Evolutionary conservation across 73 alveolate species (phyloP), one percentile per base, ranked within the genome.

Genomic region (Symbiodinium natans): DNA sequence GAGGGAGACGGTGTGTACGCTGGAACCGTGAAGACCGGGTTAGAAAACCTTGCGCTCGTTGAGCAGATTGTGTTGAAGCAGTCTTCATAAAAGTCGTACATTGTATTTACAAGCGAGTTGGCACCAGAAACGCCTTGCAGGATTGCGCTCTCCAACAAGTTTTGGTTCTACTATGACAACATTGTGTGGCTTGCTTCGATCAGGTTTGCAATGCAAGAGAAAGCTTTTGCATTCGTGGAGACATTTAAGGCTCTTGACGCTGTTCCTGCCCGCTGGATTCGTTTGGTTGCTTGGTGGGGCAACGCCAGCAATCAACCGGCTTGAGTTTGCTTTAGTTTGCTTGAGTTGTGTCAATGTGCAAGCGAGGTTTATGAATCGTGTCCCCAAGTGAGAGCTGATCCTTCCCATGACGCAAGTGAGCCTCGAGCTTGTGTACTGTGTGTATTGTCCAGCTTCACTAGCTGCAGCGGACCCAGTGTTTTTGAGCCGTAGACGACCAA

Each of bases 131-230:
- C 10, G 46, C 31, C 6, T 25, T 33, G 42, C 52, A 89, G 95
- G 95, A 63, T 89, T 84, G 75, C 95, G 25, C 95, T 54, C 43
- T 52, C 82, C 54, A 89, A 89, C 95, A 89, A 89, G 86, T 29
- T 89, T 29, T 89, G 95, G 95, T 68, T 89, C 87, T 89, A 89
- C 87, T 89, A 89, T 71, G 95, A 89, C 87, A 89, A 89, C 95
- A 89, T 89, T 36, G 34, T 89, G 95, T n/a, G 48, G 29, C 95
- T 89, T 39, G 85, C 34, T 36, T 31, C 43, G 73, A 6, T 29
- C 7, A 25, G 5, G 11, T 21, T 27, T 42, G 6, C 9, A 1
- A 42, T 11, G 23, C 59, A 46, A 9, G 19, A 74, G 8, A 29
- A 21, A 21, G 4, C 3, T 46, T 74, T 17, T 68, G 43, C 39